Conservation (phyloP, 495 filamentous ascomycete species). For the Lasiosphaeria hispida region DNA sequence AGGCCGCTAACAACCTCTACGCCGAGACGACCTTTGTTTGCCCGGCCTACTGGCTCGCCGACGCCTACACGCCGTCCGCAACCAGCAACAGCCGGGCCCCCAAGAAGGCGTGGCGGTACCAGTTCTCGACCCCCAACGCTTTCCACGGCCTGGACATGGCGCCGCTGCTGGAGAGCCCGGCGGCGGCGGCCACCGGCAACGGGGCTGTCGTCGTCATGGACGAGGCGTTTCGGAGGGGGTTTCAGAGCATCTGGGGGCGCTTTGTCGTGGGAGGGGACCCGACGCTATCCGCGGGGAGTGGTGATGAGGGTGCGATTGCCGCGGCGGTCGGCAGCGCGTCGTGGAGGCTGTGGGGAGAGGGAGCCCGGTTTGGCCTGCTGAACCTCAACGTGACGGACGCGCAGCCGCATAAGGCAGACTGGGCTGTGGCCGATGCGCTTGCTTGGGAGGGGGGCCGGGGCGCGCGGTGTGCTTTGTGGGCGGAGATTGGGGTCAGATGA, state of each 20-base stretch:
- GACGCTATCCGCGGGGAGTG: constrained; percentile 33
- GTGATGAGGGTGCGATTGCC: constrained; percentile 18
- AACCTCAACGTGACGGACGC: constrained; percentile 56
- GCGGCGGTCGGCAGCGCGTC: constrained; percentile 16
- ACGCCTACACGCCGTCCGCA: constrained; percentile 44
- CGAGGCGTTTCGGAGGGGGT: constrained; percentile 27
- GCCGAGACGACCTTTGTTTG: constrained; percentile 63
- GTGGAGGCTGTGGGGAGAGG: constrained; percentile 33
- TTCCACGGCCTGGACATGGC: constrained; percentile 53
- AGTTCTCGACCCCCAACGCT: constrained; percentile 56
- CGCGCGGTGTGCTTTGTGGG: constrained; percentile 56
- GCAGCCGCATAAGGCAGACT: constrained; percentile 37
- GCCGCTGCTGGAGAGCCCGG: constrained; percentile 19
- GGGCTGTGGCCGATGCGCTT: constrained; percentile 50
- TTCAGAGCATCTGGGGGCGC: constrained; percentile 45
- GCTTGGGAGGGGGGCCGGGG: constrained; percentile 58
- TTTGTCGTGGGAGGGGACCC: constrained; percentile 55
- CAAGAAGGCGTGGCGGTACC: constrained; percentile 52
- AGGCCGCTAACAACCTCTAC: constrained; percentile 51
- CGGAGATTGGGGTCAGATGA: constrained; percentile 32
- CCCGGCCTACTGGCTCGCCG: constrained; percentile 62
- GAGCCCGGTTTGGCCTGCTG: constrained; percentile 35
- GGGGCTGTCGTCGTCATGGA: constrained; percentile 14
- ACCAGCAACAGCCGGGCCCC: too few species aligned
- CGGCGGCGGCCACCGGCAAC: constrained; percentile 4